Evolutionary conservation across 495 filamentous ascomycete genomes (phyloP).

Genomic region (Aspergillus sclerotioniger): DNA sequence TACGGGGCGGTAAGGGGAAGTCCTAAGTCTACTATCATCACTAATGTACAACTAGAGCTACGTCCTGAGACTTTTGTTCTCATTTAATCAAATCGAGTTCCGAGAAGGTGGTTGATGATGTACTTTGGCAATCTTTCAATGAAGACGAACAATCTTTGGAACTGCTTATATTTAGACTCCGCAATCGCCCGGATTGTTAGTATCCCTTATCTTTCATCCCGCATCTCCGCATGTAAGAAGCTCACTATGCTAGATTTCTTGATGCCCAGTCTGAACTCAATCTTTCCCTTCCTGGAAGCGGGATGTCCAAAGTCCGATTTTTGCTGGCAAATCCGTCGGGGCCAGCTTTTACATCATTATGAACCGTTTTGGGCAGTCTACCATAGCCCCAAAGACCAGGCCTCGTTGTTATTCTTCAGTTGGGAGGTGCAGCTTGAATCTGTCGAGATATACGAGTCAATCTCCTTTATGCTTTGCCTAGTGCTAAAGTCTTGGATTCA

Average conservation of each 20-base stretch:
- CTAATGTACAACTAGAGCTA: constrained; percentile 14
- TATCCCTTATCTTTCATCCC: background rate
- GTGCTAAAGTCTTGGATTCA: constrained; percentile 7
- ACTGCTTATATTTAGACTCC: constrained; percentile 13
- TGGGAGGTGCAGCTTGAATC: constrained; percentile 1
- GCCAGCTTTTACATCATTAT: constrained; percentile 9
- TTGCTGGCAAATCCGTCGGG: constrained; percentile 17
- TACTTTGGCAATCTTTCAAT: constrained; percentile 14
- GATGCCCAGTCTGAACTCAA: constrained; percentile 17
- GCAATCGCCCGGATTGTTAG: constrained; percentile 16
- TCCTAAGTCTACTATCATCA: background rate
- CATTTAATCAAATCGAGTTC: background rate
- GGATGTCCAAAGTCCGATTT: constrained; percentile 9
- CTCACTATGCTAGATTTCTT: constrained; percentile 14
- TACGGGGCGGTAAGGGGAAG: constrained; percentile 10
- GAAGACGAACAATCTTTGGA: constrained; percentile 16
- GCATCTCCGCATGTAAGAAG: background rate
- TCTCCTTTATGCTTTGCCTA: constrained; percentile 12
- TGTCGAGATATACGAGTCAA: background rate
- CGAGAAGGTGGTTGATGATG: constrained; percentile 5
- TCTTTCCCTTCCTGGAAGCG: constrained; percentile 15
- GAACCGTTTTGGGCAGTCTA: constrained; percentile 13
- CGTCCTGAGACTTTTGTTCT: constrained; percentile 12
- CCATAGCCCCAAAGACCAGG: background rate
- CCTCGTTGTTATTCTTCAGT: background rate